Evolutionary conservation across 306 rosid genomes (phyloP).

Genomic region (Medicago ruthenica): DNA sequence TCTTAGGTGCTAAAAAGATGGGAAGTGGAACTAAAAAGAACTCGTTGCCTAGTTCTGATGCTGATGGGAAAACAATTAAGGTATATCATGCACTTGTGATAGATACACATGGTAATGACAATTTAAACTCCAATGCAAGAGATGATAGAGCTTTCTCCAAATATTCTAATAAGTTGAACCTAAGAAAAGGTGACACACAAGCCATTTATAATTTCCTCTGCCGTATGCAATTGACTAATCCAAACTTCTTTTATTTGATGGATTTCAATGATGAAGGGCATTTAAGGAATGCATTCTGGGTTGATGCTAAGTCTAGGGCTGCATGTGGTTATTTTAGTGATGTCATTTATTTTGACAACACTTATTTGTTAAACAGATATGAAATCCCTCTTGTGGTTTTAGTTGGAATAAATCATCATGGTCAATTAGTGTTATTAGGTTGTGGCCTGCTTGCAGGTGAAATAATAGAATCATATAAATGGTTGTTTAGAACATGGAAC

Average conservation of each 20-base stretch:
- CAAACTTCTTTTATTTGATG: constrained; percentile 92
- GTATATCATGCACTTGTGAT: constrained; percentile 92
- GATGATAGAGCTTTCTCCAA: constrained; percentile 52
- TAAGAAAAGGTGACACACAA: constrained; percentile 86
- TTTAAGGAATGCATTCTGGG: constrained; percentile 86
- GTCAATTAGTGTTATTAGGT: constrained; percentile 80
- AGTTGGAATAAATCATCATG: constrained; percentile 91
- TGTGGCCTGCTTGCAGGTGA: constrained; percentile 92
- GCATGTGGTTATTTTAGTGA: constrained; percentile 85
- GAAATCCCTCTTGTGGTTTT: constrained; percentile 91
- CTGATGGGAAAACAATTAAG: constrained; percentile 72
- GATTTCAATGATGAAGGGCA: constrained; percentile 86
- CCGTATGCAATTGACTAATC: constrained; percentile 90
- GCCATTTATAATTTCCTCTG: constrained; percentile 89
- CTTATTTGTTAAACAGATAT: constrained; percentile 75
- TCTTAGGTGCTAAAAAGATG: constrained; percentile 75
- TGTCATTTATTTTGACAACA: constrained; percentile 75
- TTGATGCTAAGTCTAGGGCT: constrained; percentile 82
- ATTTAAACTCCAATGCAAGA: constrained; percentile 48
- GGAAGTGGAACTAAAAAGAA: constrained; percentile 68
- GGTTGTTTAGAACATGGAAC: constrained; percentile 90
- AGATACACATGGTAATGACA: constrained; percentile 70
- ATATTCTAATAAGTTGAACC: constrained; percentile 60
- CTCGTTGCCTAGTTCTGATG: constrained; percentile 58
- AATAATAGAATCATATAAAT: constrained; percentile 70